Conservation (phyloP, 108 stramenopile genomes). For the Nitzschia inconspicua region DNA sequence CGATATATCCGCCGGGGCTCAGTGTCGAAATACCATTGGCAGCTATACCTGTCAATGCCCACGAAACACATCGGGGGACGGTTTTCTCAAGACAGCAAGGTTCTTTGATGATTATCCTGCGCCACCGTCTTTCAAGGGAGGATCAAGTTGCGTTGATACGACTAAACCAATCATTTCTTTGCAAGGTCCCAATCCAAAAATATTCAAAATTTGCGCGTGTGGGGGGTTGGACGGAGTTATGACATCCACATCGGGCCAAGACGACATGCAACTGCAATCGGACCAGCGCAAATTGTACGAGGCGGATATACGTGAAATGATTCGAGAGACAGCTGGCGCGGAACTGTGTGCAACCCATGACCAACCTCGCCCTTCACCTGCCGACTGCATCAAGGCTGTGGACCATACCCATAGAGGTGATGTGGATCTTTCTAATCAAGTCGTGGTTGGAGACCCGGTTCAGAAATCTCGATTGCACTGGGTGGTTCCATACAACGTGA, state of each 20-base stretch:
- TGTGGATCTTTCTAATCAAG: constrained; percentile 63
- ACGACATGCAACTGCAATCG: constrained; percentile 24
- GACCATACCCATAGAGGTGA: constrained; percentile 73
- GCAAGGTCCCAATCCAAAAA: constrained; percentile 81
- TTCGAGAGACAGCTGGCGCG: constrained; percentile 63
- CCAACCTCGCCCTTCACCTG: constrained; percentile 46
- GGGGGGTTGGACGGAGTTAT: constrained; percentile 63
- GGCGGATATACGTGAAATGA: constrained; percentile 62
- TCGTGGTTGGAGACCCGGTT: constrained; percentile 70
- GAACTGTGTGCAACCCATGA: constrained; percentile 78
- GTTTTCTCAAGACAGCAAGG: constrained; percentile 44
- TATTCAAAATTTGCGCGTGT: constrained; percentile 63
- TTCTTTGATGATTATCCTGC: constrained; percentile 29
- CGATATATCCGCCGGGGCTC: constrained; percentile 68
- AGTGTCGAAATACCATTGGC: constrained; percentile 80
- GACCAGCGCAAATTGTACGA: constrained; percentile 59
- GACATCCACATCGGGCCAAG: constrained; percentile 18
- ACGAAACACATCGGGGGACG: constrained; percentile 78
- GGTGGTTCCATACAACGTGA: constrained; percentile 86
- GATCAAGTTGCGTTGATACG: constrained; percentile 86
- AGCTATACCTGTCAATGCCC: constrained; percentile 89
- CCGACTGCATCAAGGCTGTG: constrained; percentile 67
- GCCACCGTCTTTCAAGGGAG: constrained; percentile 57
- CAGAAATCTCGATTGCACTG: constrained; percentile 60
- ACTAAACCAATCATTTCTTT: constrained; percentile 74